Evolutionary conservation across 2,329 filamentous ascomycete species (phyloP).

Genomic region (Exophiala alcalophila): DNA sequence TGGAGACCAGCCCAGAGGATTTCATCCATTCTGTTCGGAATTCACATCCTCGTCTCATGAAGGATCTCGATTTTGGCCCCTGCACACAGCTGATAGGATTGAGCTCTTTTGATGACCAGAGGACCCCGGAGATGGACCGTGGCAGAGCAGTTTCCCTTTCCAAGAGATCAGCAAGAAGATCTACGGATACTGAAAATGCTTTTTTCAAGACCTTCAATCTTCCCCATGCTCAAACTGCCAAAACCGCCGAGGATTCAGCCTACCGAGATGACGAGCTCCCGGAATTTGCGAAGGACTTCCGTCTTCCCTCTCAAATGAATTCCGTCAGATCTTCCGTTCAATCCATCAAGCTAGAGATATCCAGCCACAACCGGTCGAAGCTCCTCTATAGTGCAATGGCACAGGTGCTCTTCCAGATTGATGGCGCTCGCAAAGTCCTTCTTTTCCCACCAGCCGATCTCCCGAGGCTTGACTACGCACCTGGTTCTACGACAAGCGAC

Average conservation of each 20-base stretch:
- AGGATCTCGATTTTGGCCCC: conserved; percentile 62
- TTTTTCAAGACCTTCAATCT: too few relatives aligned
- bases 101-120: too few relatives aligned
- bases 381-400: conserved; percentile 85
- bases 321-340: conserved; percentile 62
- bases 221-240: too few relatives aligned
- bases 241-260: too few relatives aligned
- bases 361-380: conserved; percentile 80
- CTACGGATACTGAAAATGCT: too few relatives aligned
- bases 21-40: conserved; percentile 8
- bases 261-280: conserved; percentile 50
- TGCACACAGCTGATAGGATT: too few relatives aligned
- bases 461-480: conserved; percentile 63
- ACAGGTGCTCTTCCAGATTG: conserved; percentile 77
- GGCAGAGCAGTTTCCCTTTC: too few relatives aligned
- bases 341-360: conserved; percentile 75
- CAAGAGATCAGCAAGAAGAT: too few relatives aligned
- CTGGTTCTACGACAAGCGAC: conserved; percentile 65
- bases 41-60: conserved; percentile 41
- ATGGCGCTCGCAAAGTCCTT: conserved; percentile 67
- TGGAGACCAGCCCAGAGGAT: background rate
- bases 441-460: conserved; percentile 79
- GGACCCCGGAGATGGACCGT: too few relatives aligned
- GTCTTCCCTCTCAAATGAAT: conserved; percentile 60
- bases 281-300: conserved; percentile 64